Base-by-base conservation (phyloP, 73 alveolate genomes). In the Paraurostyla sp. region DNA sequence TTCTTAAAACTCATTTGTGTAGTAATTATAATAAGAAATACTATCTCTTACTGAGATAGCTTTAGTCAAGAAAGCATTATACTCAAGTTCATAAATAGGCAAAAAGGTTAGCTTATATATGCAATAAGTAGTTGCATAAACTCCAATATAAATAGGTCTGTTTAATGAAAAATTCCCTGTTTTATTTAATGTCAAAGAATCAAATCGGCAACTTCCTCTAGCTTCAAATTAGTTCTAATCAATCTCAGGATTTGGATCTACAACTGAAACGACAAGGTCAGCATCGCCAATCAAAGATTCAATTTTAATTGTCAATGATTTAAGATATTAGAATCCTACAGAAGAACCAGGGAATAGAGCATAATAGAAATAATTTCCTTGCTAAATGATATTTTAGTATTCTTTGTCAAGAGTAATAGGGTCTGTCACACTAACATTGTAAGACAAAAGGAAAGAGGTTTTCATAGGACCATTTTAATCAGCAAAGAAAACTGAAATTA, bases 211-310 rank as follows among this genome's bases (percentile, higher is more conserved):
- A 40, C 68, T n/a, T 15, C 82, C 71, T 29, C 68, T 22, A 4
- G 71, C 81, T 81, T 81, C 71, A 41, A 56, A 38, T 30, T 56
- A 56, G 41, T 58, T 32, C 16, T 33, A 25, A 46, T 57, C 54
- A 30, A 58, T 38, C 33, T 48, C 69, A 13, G 58, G 83, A 35
- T 23, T 27, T 4, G 52, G 69, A 59, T 68, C 71, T 0, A 41
- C 82, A 2, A 25, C 58, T 22, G 83, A 56, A 0, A 81, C 76
- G 22, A 36, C 69, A 27, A 81, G 29, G 41, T 81, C 91, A 4
- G 91, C 91, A 58, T 81, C 91, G 0, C 91, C 91, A 32, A 52
- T 30, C 41, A 20, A n/a, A 0, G 91, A 81, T 29, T 9, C 83
- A 6, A 81, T 50, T n/a, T 52, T 41, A 4, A 81, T 81, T 13